Base-by-base conservation (phyloP, 1,284 basidiomycete species). In the Taiwanofungus camphoratus region DNA sequence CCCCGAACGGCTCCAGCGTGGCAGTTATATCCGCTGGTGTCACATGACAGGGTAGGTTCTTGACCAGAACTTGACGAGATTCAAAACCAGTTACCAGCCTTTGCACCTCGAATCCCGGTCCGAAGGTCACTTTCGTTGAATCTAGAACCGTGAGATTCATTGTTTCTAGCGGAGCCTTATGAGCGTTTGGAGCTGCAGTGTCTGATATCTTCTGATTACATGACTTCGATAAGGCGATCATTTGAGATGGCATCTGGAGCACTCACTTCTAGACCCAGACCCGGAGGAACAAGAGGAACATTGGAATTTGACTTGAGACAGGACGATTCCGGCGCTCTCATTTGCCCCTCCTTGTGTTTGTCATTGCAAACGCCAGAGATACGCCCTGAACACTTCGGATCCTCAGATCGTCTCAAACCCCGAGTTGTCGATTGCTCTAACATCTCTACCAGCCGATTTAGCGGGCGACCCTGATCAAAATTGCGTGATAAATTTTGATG, bases 61-160 rank as follows among this genome's bases (percentile, higher is more conserved):
- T 61, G 1, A 74, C 41, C 20, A 64, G 46, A n/a, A 74, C 54
- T 52, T 66, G 63, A n/a, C 60, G 63, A 7, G 67, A 67, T 33
- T 73, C 71, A 20, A 72, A 72, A 5, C 63, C 67, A 0, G 72
- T 74, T 12, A 49, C 39, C 16, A 73, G 53, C 0, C 62, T 57
- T 13, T 53, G 42, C 3, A 74, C 59, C 2, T 58, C 58, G 30
- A 73, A 71, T 0, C 71, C 71, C 2, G 59, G 51, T 22, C 63
- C 64, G 23, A 71, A 62, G 11, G 53, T 65, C 15, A 67, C 68
- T 41, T 60, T 57, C 2, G 53, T 57, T 3, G 54, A 45, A 15
- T 65, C 61, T 7, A 61, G 42, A 18, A 64, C 52, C 3, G 42
- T 42, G 8, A 61, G 32, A 0, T 41, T 48, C 1, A 58, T 37